phyloP scores from a whole-genome alignment of 768 basidiomycete species.

The Leccinum truebloodii region DNA sequence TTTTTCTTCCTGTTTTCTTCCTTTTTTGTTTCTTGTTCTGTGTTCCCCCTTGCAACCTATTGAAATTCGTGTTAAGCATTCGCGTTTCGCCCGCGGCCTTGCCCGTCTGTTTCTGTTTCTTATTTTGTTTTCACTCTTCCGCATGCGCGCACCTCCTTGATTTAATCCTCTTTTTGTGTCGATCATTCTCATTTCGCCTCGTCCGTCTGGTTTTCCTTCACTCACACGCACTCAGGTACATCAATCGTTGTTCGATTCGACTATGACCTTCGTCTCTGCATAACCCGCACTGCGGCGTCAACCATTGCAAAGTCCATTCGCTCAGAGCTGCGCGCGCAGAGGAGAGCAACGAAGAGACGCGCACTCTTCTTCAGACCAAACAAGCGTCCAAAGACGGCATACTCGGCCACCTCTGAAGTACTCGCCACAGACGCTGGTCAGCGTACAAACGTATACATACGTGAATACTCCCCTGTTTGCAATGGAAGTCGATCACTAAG shows the following conservation, averaged over 20 bases:
- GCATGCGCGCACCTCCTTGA: too few relatives aligned
- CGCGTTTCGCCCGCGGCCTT: too few relatives aligned
- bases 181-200: too few relatives aligned
- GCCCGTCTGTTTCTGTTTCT: too few relatives aligned
- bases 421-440: conserved; percentile 36
- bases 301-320: conserved; percentile 85
- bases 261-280: conserved; percentile 75
- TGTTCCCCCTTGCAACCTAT: too few relatives aligned
- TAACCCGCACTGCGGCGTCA: conserved; percentile 89
- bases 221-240: too few relatives aligned
- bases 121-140: too few relatives aligned
- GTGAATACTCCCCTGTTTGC: conserved; percentile 71
- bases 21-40: too few relatives aligned
- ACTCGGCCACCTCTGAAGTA: conserved; percentile 31
- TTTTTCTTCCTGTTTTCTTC: too few relatives aligned
- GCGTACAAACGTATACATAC: conserved; percentile 74
- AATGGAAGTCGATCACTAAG: conserved; percentile 63
- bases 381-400: conserved; percentile 40
- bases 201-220: too few relatives aligned
- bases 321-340: conserved; percentile 48
- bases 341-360: conserved; percentile 48
- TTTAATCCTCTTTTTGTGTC: too few relatives aligned
- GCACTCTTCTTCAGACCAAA: conserved; percentile 61
- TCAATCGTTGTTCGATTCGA: conserved; percentile 47
- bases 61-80: too few relatives aligned